These are phyloP conservation scores for Boletus subparvulus DNA, from an alignment of 768 basidiomycete genomes.

Conservation along the genomic window DNA sequence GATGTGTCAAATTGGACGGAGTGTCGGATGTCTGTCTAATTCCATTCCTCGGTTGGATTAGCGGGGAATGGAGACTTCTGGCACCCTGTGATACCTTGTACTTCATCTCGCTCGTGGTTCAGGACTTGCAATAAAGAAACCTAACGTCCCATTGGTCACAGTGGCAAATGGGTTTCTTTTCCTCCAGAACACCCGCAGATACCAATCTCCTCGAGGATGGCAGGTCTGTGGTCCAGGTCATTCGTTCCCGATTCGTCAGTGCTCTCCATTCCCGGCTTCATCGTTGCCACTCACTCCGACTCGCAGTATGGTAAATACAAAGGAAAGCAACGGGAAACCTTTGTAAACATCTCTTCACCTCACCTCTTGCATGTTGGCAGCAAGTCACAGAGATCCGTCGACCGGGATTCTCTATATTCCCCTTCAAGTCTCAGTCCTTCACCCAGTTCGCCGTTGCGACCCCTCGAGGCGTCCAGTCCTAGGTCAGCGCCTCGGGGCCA, in stretches of 20 bases:
- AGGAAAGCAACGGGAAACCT: conserved; percentile 53
- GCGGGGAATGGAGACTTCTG: conserved; percentile 17
- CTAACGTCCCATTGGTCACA: neutral
- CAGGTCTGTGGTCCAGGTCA: conserved; percentile 54
- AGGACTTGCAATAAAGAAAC: neutral
- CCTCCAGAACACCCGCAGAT: conserved; percentile 22
- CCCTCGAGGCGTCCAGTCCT: conserved; percentile 23
- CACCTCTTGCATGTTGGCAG: conserved; percentile 27
- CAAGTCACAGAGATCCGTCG: conserved; percentile 21
- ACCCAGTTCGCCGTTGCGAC: conserved; percentile 24
- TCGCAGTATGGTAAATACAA: conserved; percentile 56
- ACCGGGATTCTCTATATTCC: conserved; percentile 15
- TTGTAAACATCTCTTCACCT: conserved; percentile 33
- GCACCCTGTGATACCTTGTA: conserved; percentile 19
- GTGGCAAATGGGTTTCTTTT: conserved; percentile 34
- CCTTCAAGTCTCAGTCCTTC: conserved; percentile 14
- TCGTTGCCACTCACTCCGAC: conserved; percentile 9
- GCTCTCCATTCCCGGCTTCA: conserved; percentile 19
- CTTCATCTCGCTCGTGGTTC: neutral
- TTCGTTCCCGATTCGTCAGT: conserved; percentile 62
- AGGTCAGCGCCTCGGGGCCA: conserved; percentile 27
- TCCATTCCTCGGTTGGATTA: conserved; percentile 8
- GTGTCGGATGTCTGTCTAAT: conserved; percentile 28
- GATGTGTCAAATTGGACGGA: conserved; percentile 1
- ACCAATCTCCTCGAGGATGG: conserved; percentile 29